Evolutionary conservation across 768 basidiomycete genomes (phyloP).

Genomic region (Arthromyces matolae): DNA sequence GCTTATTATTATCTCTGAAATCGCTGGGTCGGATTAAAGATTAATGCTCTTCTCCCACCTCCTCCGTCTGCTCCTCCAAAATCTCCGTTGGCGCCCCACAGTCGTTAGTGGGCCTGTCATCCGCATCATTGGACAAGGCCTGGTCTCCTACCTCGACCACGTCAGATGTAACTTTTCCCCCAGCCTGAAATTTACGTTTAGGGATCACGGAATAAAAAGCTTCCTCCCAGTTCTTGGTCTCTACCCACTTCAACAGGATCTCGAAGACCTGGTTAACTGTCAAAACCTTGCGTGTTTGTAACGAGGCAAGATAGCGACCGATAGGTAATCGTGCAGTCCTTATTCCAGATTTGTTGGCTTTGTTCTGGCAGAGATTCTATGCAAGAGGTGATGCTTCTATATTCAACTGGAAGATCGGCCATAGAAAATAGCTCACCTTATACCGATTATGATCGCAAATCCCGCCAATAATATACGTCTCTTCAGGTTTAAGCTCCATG

Average conservation of each 20-base stretch:
- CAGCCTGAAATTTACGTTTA: constrained; percentile 75
- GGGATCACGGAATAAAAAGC: constrained; percentile 91
- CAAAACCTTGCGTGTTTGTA: constrained; percentile 90
- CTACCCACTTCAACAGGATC: constrained; percentile 88
- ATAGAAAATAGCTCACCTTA: constrained; percentile 50
- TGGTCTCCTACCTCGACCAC: constrained; percentile 8
- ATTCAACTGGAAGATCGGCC: constrained; percentile 4
- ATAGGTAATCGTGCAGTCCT: constrained; percentile 91
- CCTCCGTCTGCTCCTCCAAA: constrained; percentile 5
- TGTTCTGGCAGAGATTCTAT: constrained; percentile 86
- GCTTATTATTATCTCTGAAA: no score
- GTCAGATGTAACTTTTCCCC: constrained; percentile 28
- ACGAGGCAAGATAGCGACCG: constrained; percentile 78
- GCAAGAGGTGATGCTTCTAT: background rate
- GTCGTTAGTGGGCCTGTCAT: constrained; percentile 12
- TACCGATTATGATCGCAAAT: constrained; percentile 95
- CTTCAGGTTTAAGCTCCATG: constrained; percentile 72
- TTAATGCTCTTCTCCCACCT: background rate
- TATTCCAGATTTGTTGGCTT: constrained; percentile 70
- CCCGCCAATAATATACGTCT: constrained; percentile 94
- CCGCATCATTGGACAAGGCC: constrained; percentile 15
- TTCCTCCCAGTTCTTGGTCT: constrained; percentile 78
- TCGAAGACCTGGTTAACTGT: constrained; percentile 98
- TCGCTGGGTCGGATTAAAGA: no score
- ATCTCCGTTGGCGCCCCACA: background rate